Evolutionary conservation across 208 protist species (phyloP), one percentile per base, ranked within the genome.

Genomic region (Wallacemonas sp.): DNA sequence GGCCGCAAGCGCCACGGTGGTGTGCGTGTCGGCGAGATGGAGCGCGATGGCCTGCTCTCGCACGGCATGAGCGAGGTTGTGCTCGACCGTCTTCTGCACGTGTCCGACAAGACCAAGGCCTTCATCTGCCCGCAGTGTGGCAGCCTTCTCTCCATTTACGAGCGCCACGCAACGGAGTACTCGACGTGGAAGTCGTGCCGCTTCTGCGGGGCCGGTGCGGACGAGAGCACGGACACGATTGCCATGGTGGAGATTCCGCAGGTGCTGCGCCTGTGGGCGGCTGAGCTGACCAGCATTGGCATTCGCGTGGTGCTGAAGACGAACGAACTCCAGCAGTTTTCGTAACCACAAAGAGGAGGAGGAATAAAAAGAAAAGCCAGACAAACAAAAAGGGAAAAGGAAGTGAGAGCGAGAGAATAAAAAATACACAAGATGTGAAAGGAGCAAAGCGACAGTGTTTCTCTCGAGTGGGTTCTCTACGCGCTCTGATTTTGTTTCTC

Each of bases 21-120:
- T 72, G 99, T 99, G 44, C 97, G 99, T 52, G 98, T 99, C 2
- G 99, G 99, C 41, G 99, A 99, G 85, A 99, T 99, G 99, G 99
- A 99, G 88, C 97, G 99, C 62, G 99, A 99, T 79, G 97, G 95
- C 5, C 70, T 99, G 28, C 77, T 99, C 5, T 98, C 97, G 20
- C 99, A 99, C 81, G 99, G 99, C 55, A 86, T 95, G 12, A 91
- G 98, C n/a, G 98, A 98, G 79, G 86, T 99, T n/a, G 83, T 99
- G 1, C 82, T 99, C 36, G 99, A 99, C 73, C 93, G 99, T 38
- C 87, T 99, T 3, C 72, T 99, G 70, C 86, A 92, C 67, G 88
- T 93, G 28, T 96, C 91, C 0, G 93, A 97, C 72, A 93, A 97
- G 74, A 94, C 89, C 12, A 84, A 86, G 59, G 89, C 87, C 5